phyloP scores from a whole-genome alignment of 768 basidiomycete species.

The Rhodotorula sphaerocarpa region DNA sequence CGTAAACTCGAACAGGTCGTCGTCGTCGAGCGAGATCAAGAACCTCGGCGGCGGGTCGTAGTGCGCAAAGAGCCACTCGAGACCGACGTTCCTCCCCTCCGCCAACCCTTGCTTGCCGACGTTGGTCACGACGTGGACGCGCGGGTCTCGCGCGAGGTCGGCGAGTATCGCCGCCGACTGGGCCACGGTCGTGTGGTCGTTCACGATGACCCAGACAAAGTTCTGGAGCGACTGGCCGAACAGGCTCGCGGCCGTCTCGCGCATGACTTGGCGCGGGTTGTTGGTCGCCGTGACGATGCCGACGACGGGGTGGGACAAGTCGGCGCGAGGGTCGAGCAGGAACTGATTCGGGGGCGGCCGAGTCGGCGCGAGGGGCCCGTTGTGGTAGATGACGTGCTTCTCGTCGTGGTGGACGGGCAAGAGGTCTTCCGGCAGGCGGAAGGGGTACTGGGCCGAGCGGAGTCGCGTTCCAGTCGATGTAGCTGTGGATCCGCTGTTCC shows the following conservation, averaged over 20 bases:
- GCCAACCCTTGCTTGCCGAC: slow-evolving; percentile 13
- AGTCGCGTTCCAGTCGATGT: not conserved
- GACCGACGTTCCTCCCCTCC: slow-evolving; percentile 24
- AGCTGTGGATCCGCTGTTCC: too few relatives aligned
- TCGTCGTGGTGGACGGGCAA: slow-evolving; percentile 27
- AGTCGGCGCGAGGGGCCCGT: slow-evolving; percentile 19
- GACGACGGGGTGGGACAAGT: slow-evolving; percentile 21
- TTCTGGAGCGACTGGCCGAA: slow-evolving; percentile 34
- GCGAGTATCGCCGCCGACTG: slow-evolving; percentile 1
- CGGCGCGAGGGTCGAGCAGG: slow-evolving; percentile 23
- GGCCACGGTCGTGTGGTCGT: slow-evolving; percentile 30
- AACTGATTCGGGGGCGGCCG: slow-evolving; percentile 32
- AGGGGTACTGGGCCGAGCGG: not conserved
- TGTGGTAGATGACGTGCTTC: slow-evolving; percentile 28
- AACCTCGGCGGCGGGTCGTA: slow-evolving; percentile 19
- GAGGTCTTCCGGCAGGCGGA: slow-evolving; percentile 14
- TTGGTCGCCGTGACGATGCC: slow-evolving; percentile 36
- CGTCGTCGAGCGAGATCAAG: slow-evolving; percentile 31
- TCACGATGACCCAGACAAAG: slow-evolving; percentile 35
- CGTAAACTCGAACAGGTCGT: slow-evolving; percentile 37
- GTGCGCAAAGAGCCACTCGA: slow-evolving; percentile 12
- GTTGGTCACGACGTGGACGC: slow-evolving; percentile 27
- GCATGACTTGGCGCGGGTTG: slow-evolving; percentile 29
- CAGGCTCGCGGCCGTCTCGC: slow-evolving; percentile 27
- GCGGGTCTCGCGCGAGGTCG: slow-evolving; percentile 14